phyloP scores from a whole-genome alignment of 2,329 filamentous ascomycete genomes.

The Lachnum nothofagi region DNA sequence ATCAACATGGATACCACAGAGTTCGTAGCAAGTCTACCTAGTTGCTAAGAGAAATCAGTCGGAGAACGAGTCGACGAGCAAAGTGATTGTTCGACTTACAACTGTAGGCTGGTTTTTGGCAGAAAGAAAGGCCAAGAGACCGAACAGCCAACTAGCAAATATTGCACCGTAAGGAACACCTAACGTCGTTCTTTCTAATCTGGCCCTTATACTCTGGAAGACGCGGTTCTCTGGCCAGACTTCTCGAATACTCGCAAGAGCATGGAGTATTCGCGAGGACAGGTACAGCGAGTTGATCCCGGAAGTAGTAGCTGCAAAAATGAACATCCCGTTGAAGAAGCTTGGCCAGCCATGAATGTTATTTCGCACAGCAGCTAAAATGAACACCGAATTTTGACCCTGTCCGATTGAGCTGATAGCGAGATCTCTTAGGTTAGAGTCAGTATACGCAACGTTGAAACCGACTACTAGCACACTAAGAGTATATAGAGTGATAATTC shows the following conservation, averaged over 20 bases:
- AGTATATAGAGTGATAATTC: conserved; percentile 41
- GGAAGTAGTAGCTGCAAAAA: conserved; percentile 40
- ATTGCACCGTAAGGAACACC: conserved; percentile 39
- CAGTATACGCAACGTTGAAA: conserved; percentile 39
- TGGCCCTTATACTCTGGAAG: conserved; percentile 29
- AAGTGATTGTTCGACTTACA: conserved; percentile 6
- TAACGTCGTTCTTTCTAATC: conserved; percentile 34
- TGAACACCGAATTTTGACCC: conserved; percentile 36
- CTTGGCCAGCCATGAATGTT: conserved; percentile 36
- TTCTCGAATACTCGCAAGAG: conserved; percentile 37
- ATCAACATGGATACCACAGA: conserved; percentile 36
- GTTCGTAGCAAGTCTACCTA: conserved; percentile 35
- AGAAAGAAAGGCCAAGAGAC: conserved; percentile 36
- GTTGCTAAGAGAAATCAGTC: conserved; percentile 18
- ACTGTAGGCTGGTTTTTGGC: conserved; percentile 22
- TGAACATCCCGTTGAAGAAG: conserved; percentile 42
- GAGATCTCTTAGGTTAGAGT: conserved; percentile 24
- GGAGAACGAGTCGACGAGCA: conserved; percentile 10
- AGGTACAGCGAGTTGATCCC: conserved; percentile 41
- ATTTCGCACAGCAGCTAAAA: conserved; percentile 39
- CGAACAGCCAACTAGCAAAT: conserved; percentile 35
- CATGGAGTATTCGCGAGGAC: conserved; percentile 40
- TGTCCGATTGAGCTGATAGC: conserved; percentile 11
- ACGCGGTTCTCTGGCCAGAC: conserved; percentile 36
- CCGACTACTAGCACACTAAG: conserved; percentile 39